Conservation (phyloP, 1,284 basidiomycete species). For the Dichomitus squalens region DNA sequence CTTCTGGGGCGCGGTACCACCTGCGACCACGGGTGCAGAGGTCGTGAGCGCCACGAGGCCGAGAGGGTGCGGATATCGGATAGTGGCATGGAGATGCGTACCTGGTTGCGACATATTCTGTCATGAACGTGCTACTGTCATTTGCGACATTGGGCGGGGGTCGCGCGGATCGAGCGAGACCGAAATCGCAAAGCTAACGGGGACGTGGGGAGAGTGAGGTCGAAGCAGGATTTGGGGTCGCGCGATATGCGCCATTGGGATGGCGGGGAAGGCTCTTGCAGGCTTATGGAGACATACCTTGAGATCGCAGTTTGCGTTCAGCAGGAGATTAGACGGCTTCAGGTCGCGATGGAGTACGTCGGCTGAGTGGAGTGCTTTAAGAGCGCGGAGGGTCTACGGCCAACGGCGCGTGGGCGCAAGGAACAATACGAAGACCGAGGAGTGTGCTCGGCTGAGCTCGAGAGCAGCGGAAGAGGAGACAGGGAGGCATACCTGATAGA, state of each 20-base stretch:
- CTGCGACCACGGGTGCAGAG: slow-evolving; percentile 38
- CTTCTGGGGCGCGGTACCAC: slow-evolving; percentile 94
- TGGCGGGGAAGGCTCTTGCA: slow-evolving; percentile 92
- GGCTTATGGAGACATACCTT: slow-evolving; percentile 62
- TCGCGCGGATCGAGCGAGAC: slow-evolving; percentile 82
- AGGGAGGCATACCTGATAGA: slow-evolving; percentile 79
- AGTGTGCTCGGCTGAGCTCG: slow-evolving; percentile 1
- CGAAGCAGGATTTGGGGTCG: slow-evolving; percentile 66
- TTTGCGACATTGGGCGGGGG: slow-evolving; percentile 81
- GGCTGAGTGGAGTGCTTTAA: slow-evolving; percentile 92
- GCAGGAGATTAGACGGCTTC: slow-evolving; percentile 89
- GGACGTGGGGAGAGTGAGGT: slow-evolving; percentile 46
- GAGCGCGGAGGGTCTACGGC: slow-evolving; percentile 77
- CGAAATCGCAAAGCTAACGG: slow-evolving; percentile 86
- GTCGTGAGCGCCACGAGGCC: slow-evolving; percentile 9
- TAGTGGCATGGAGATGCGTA: slow-evolving; percentile 27
- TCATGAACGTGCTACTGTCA: slow-evolving; percentile 90
- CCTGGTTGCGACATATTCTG: slow-evolving; percentile 91
- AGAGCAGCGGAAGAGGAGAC: neutral
- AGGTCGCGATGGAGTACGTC: slow-evolving; percentile 89
- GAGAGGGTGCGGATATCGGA: slow-evolving; percentile 1
- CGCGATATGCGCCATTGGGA: too few species aligned
- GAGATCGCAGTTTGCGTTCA: slow-evolving; percentile 95
- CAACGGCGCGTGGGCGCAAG: neutral
- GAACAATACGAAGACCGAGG: neutral